Conservation (phyloP, 495 filamentous ascomycete species). For the Podospora pseudopauciseta region DNA sequence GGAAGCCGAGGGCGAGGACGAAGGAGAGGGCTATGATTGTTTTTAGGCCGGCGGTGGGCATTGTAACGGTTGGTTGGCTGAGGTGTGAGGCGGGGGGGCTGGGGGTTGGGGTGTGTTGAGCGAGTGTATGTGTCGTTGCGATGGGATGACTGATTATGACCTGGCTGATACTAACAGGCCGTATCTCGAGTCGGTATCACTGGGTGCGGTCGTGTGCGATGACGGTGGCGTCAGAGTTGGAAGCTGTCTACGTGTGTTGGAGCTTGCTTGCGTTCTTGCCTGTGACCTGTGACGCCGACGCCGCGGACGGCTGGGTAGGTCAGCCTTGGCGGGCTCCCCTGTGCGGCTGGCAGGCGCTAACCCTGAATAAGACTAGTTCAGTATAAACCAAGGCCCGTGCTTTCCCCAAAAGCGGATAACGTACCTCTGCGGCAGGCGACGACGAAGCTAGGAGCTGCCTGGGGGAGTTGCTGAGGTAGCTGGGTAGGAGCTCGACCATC, state of each 20-base stretch:
- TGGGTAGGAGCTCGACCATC: conserved; percentile 12
- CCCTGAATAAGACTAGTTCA: not conserved
- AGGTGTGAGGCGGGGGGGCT: conserved; percentile 31
- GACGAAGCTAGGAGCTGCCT: conserved; percentile 40
- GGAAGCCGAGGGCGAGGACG: conserved; percentile 97
- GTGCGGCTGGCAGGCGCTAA: conserved; percentile 4
- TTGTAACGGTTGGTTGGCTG: conserved; percentile 42
- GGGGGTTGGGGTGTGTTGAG: conserved; percentile 12
- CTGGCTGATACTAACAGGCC: not conserved
- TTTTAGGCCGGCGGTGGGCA: conserved; percentile 84
- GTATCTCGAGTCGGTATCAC: not conserved
- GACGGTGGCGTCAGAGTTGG: conserved; percentile 15
- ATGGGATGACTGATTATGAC: not conserved
- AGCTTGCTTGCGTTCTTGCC: conserved; percentile 22
- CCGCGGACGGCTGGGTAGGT: conserved; percentile 9
- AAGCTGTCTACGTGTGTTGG: conserved; percentile 11
- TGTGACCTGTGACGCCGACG: not conserved
- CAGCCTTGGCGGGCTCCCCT: conserved; percentile 27
- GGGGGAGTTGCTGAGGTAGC: conserved; percentile 13
- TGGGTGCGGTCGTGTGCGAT: conserved; percentile 9
- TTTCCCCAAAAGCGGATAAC: conserved; percentile 4
- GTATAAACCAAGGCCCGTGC: not conserved
- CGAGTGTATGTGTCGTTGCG: not conserved
- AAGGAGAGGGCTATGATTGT: conserved; percentile 99
- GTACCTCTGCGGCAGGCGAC: conserved; percentile 22